These are phyloP conservation scores for Cyclotella sp. DNA, from an alignment of 108 stramenopile genomes.

Conservation along the genomic window DNA sequence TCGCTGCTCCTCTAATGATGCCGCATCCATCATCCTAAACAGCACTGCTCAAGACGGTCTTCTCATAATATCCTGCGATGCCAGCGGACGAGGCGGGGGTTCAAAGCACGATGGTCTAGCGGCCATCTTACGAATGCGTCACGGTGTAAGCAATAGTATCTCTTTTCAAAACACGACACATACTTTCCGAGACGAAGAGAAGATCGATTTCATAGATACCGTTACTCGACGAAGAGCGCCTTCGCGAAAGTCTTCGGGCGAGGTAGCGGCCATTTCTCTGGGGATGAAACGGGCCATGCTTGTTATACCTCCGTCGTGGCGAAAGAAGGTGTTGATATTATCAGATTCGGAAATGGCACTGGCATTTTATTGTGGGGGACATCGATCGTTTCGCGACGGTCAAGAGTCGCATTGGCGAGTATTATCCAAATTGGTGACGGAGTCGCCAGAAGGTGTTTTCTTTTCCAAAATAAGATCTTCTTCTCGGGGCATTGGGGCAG, in stretches of 20 bases:
- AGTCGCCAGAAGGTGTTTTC: slow-evolving; percentile 24
- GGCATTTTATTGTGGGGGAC: slow-evolving; percentile 18
- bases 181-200: neutral
- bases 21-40: slow-evolving; percentile 32
- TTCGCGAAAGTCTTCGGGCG: slow-evolving; percentile 23
- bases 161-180: neutral
- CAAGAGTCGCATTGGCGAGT: slow-evolving; percentile 26
- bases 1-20: slow-evolving; percentile 37
- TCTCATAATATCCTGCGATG: slow-evolving; percentile 41
- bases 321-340: slow-evolving; percentile 29
- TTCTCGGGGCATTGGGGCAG: slow-evolving; percentile 33
- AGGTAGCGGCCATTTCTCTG: slow-evolving; percentile 47
- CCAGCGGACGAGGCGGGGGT: slow-evolving; percentile 46
- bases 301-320: slow-evolving; percentile 17
- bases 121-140: slow-evolving; percentile 27
- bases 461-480: slow-evolving; percentile 49
- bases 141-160: slow-evolving; percentile 10
- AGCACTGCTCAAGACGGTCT: slow-evolving; percentile 22
- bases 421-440: slow-evolving; percentile 24
- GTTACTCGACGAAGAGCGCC: slow-evolving; percentile 32
- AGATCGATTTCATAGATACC: slow-evolving; percentile 27
- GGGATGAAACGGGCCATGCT: slow-evolving; percentile 41
- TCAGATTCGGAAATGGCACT: slow-evolving; percentile 49
- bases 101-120: slow-evolving; percentile 50
- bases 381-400: slow-evolving; percentile 12